Evolutionary conservation across 352 stramenopile species (phyloP), one percentile per base, ranked within the genome.

Genomic region (Globisporangium cylindrosporum): DNA sequence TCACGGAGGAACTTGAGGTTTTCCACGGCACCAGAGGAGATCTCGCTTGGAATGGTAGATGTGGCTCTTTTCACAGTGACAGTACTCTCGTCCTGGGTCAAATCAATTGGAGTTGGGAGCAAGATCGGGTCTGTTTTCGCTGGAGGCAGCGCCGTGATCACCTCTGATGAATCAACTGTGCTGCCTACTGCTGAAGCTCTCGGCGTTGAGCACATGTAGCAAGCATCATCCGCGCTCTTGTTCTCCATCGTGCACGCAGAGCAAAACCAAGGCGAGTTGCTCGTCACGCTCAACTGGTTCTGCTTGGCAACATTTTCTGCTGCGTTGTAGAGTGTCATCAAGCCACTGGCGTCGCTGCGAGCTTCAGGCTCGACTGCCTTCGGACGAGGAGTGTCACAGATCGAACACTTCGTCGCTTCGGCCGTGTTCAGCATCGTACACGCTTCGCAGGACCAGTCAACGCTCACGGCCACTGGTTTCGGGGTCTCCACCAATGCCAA

Each of bases 171-270:
- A 1, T 80, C 71, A 15, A 89, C 67, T 15, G 75, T 64, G 66
- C 75, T 70, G 6, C 71, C 77, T 54, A 92, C 61, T 10, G 82
- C 76, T 7, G 89, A 66, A 12, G 69, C 66, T 32, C 80, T 73
- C 18, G 68, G 56, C 15, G 83, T 93, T 7, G 78, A 77, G 34
- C 88, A 95, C 81, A 94, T 91, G 62, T 91, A 81, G 57, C 88
- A 95, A 6, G 66, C 72, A 38, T 68, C 74, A 69, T 91, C 73
- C 0, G 68, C 34, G 18, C 75, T 69, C 32, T 84, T 77, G 62
- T 95, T 95, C 62, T 89, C 77, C 86, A 95, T 94, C 4, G 88
- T 95, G 59, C 88, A 95, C 3, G 85, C 88, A 25, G 72, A 60
- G 64, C 85, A 93, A 56, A 62, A 72, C 85, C 85, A 93, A 24